Base-by-base conservation (phyloP, 2,329 filamentous ascomycete species). In the Fusarium papillatum region DNA sequence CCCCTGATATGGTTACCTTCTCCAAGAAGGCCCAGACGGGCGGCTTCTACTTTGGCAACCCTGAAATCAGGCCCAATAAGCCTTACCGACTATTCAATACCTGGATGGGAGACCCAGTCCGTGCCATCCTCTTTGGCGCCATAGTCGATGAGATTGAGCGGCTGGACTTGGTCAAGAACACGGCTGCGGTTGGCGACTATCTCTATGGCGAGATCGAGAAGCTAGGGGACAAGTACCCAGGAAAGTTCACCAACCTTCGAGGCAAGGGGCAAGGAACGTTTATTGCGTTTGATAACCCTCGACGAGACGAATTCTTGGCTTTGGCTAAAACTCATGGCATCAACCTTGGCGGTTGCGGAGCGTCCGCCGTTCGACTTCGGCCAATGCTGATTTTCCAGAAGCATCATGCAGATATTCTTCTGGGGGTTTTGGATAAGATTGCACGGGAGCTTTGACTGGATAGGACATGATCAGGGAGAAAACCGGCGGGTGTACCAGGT, bases 71-170 rank as follows among this genome's bases (percentile, higher is more conserved):
- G 22, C 95, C 95, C 73, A 97, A 97, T 88, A 95, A 95, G 88
- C 93, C 95, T 2, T 98, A 97, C 88, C 92, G 95, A 71, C 95
- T 98, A 86, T 98, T 98, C 90, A 98, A 98, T 89, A 98, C 95
- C 59, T 98, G 95, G 95, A 96, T 97, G 93, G 95, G 95, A 80
- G 95, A 98, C 86, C 95, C 95, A 13, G 93, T 93, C n/a, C 92
- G 95, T 73, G 95, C 94, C 9, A 86, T 98, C 72, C 89, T 98
- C 77, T 97, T 96, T 92, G 91, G 93, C 75, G 93, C 91, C 81
- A 97, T 98, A 85, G 90, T 96, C 82, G 85, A 94, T 70, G 95
- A 98, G 86, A 92, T 97, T 67, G 87, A 62, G 19, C 59, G 59
- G 31, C 59, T 62, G 13, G 24, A 43, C 17, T 43, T 62, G 36